A percentile compares a stretch with the other conserved stretches of the same genome.
Evolutionary conservation across 495 filamentous ascomycete genomes (phyloP).

Genomic region (Elasticomyces elasticus): DNA sequence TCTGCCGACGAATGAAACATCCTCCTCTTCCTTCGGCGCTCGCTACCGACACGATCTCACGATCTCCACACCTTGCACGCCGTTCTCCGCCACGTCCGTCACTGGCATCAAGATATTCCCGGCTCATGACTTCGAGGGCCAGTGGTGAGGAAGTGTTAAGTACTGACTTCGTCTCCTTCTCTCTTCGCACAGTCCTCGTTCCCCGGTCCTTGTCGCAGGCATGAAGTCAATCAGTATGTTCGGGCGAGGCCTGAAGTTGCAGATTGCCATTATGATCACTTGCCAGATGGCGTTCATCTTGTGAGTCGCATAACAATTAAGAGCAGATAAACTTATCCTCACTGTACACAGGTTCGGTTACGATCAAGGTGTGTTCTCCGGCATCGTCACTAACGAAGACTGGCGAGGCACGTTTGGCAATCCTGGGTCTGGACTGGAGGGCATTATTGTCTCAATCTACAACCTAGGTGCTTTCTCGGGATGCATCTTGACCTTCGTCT

Average conservation of each 20-base stretch:
- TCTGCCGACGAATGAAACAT: neutral
- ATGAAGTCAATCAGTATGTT: slow-evolving; percentile 11
- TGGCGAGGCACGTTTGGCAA: slow-evolving; percentile 35
- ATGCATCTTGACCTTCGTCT: slow-evolving; percentile 26
- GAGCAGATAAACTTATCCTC: no score
- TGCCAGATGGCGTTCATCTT: slow-evolving; percentile 32
- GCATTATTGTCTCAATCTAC: slow-evolving; percentile 31
- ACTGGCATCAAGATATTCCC: neutral
- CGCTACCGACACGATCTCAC: neutral
- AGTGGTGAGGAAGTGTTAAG: neutral
- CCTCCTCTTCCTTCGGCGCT: no score
- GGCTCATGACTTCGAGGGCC: neutral
- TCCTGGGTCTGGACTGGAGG: slow-evolving; percentile 18
- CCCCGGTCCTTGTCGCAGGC: neutral
- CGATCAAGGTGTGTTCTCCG: slow-evolving; percentile 46
- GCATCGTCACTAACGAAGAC: slow-evolving; percentile 34
- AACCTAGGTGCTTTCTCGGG: slow-evolving; percentile 30
- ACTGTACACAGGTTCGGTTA: slow-evolving; percentile 39
- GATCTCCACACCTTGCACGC: neutral
- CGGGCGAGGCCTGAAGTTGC: slow-evolving; percentile 25
- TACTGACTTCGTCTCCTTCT: neutral
- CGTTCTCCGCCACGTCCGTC: neutral
- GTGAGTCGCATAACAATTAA: no score
- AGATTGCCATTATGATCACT: slow-evolving; percentile 25
- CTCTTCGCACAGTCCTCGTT: neutral